Evolutionary conservation across 2,329 filamentous ascomycete species (phyloP).

Genomic region (Colletotrichum tabaci): DNA sequence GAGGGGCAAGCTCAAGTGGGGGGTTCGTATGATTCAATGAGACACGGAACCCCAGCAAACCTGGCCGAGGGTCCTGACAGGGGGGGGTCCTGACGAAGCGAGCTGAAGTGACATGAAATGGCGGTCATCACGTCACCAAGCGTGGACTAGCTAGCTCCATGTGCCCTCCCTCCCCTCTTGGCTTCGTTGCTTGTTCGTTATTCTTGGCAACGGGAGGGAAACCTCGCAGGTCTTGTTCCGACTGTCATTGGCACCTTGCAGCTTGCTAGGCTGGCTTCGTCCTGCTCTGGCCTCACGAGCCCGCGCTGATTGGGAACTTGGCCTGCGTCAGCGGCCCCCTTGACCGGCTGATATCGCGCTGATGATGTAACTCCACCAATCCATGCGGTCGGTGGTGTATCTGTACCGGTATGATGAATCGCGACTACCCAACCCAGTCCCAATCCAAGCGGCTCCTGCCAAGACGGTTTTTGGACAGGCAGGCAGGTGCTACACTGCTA

Average conservation of each 20-base stretch:
- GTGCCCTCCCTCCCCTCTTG: slow-evolving; percentile 17
- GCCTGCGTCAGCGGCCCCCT: slow-evolving; percentile 40
- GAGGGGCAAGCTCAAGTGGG: not conserved
- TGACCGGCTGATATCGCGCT: slow-evolving; percentile 20
- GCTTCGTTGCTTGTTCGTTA: slow-evolving; percentile 29
- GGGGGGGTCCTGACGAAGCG: slow-evolving; percentile 9
- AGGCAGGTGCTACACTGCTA: not conserved
- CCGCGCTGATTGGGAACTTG: slow-evolving; percentile 32
- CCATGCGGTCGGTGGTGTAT: slow-evolving; percentile 11
- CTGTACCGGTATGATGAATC: slow-evolving; percentile 20
- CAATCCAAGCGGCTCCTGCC: slow-evolving; percentile 22
- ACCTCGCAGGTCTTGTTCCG: not conserved
- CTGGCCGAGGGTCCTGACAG: slow-evolving; percentile 16
- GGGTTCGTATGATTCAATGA: not conserved
- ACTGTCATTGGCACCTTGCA: too few relatives aligned
- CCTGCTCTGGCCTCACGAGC: not conserved
- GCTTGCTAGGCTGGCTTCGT: not conserved
- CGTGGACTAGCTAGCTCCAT: slow-evolving; percentile 33
- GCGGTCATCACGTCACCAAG: slow-evolving; percentile 39
- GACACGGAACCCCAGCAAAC: not conserved
- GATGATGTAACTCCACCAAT: slow-evolving; percentile 40
- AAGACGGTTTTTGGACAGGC: slow-evolving; percentile 21
- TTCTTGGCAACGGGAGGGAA: slow-evolving; percentile 29
- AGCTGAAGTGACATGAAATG: slow-evolving; percentile 25
- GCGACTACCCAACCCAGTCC: slow-evolving; percentile 18